Percentiles rank a stretch among this genome's conserved stretches.
phyloP scores from a whole-genome alignment of 116 monocot species.

The Posidonia oceanica region DNA sequence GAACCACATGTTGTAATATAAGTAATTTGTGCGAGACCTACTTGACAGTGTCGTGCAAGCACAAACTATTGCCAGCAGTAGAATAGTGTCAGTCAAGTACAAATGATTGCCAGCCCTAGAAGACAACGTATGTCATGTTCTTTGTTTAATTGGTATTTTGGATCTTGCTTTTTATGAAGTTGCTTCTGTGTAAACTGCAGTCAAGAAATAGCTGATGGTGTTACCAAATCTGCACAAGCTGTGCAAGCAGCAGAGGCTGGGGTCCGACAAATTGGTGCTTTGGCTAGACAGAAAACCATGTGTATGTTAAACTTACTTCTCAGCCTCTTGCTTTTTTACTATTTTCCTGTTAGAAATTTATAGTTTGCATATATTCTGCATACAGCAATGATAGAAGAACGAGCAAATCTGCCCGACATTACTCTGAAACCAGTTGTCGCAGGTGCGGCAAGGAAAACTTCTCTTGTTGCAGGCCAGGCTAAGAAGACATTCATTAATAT shows the following conservation, averaged over 20 bases:
- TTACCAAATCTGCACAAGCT: conserved; percentile 78
- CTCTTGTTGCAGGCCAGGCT: conserved; percentile 41
- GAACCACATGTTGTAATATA: too few species aligned
- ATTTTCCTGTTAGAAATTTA: not conserved
- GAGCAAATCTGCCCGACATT: conserved; percentile 63
- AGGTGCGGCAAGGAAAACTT: conserved; percentile 67
- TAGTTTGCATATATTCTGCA: not conserved
- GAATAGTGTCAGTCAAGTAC: too few species aligned
- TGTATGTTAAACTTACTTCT: conserved; percentile 26
- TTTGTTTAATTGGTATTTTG: not conserved
- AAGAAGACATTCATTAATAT: conserved; percentile 44
- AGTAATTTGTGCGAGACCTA: too few species aligned
- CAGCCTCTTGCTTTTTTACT: not conserved
- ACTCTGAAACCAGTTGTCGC: conserved; percentile 47
- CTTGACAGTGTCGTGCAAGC: too few species aligned
- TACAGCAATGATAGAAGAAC: conserved; percentile 82
- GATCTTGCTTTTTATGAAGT: not conserved
- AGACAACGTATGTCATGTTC: too few species aligned
- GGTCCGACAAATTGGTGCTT: conserved; percentile 59
- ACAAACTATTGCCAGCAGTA: too few species aligned
- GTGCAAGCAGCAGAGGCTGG: conserved; percentile 80
- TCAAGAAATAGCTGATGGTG: conserved; percentile 72
- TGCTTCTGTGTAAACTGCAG: conserved; percentile 19
- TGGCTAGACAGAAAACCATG: conserved; percentile 53
- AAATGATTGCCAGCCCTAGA: too few species aligned